Evolutionary conservation across 192 early-diverging fungal genomes (phyloP), one percentile per base, ranked within the genome.

Genomic region (Coemansia furcata): DNA sequence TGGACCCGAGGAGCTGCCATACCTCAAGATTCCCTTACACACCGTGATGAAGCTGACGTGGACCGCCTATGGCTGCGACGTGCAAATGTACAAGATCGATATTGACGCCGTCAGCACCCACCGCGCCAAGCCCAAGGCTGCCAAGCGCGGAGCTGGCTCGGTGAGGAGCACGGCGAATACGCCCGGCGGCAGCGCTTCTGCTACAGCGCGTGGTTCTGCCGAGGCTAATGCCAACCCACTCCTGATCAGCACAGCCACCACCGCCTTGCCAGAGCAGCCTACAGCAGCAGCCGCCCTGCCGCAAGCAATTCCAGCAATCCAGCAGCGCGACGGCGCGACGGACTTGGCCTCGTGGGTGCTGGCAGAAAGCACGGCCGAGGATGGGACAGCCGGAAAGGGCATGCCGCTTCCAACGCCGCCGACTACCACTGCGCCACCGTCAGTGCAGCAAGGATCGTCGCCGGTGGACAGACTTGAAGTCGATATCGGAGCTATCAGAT

Each of bases 21-120:
- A 99, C 64, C 89, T 98, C 73, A 99, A 99, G 73, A 97, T 99
- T 54, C 98, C 98, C 6, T 84, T 99, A 52, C 98, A 99, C 74
- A 95, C 95, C 0, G 88, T 99, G 43, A 94, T 99, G 69, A 94
- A 97, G 74, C 82, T 99, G 29, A 98, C 97, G 6, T 96, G 96
- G 42, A 94, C 93, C 32, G 98, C 98, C 11, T 99, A 99, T 69
- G 88, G 90, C 23, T 99, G 98, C 75, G 86, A 94, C 55, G 94
- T 98, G 65, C 94, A 98, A 74, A 85, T 90, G 80, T 97, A 91
- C 80, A 89, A 90, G 68, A 91, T 99, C 19, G 94, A 98, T 62
- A 95, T 99, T 67, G 95, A 92, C 33, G 98, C 98, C 6, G 98
- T 99, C 6, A 94, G 98, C 81, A 99, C 98, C 0, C 94, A 97